Base-by-base conservation (phyloP, 1,284 basidiomycete species). In the Termitomyces sp. region DNA sequence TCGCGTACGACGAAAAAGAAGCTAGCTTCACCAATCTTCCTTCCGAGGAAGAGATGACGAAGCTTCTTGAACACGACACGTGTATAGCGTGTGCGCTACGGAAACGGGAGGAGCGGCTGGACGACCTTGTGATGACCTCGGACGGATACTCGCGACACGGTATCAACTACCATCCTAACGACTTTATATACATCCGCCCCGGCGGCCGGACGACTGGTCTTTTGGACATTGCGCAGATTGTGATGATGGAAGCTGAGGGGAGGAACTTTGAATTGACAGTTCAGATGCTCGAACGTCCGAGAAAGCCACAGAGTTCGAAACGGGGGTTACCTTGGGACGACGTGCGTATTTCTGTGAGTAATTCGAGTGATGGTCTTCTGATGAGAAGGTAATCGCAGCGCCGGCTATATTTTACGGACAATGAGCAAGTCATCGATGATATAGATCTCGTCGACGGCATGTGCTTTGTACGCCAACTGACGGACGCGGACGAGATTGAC, bases 101-200 rank as follows among this genome's bases (percentile, higher is more conserved):
- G 40, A 54, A 56, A 7, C 59, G 68, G 55, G 57, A 66, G 15
- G 59, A 67, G n/a, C 26, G 65, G 41, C 44, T 45, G 28, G 60
- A 55, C 15, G 53, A 53, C 47, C 65, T 67, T 50, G 61, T 58
- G 40, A 60, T 60, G n/a, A 64, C 65, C 24, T 61, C 65, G 0
- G 62, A 68, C 47, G 73, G 71, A 9, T 68, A 78, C 24, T 58
- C 62, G 10, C 61, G 65, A 2, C 61, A 66, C 57, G 79, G 79
- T 6, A 64, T 74, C 12, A 60, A 65, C 2, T 88, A 82, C 62
- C 86, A 88, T 63, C 46, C 68, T 17, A 49, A 74, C 55, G 85
- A 88, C 60, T 86, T 80, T 61, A 73, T 86, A 8, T 88, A 85
- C 61, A 51, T 84, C 59, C 71, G 64, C 56, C 70, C 61, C 31